These are phyloP conservation scores for Tardiomyces digboiensis DNA, from an alignment of 1,139 yeast species.

Conservation along the genomic window DNA sequence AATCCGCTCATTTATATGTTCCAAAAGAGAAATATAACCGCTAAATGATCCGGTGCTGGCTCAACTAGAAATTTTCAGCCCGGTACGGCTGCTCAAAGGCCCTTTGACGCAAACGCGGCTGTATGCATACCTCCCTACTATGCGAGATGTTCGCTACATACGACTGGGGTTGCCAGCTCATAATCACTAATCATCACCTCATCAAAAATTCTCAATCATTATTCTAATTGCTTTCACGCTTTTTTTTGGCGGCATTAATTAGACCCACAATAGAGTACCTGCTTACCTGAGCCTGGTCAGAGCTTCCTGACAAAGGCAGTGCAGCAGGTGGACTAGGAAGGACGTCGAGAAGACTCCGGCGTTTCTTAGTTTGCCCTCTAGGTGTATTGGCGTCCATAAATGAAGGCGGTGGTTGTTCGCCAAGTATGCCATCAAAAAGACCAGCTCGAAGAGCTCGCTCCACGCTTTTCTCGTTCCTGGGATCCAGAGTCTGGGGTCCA, in stretches of 20 bases:
- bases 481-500: slow-evolving; percentile 6
- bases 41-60: no score
- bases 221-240: background rate
- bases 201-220: background rate
- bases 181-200: background rate
- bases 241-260: slow-evolving; percentile 15
- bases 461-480: slow-evolving; percentile 8
- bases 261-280: slow-evolving; percentile 12
- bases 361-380: background rate
- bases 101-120: background rate
- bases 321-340: background rate
- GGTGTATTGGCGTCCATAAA: background rate
- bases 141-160: background rate
- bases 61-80: background rate
- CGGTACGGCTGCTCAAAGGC: background rate
- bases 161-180: background rate
- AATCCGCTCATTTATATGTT: background rate
- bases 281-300: background rate
- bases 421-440: slow-evolving; percentile 3
- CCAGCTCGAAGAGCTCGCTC: slow-evolving; percentile 8
- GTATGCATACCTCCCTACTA: background rate
- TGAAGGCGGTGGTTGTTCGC: background rate
- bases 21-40: no score
- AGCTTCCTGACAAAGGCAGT: background rate
- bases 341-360: background rate